Percentiles rank a stretch among this genome's conserved stretches.
These are phyloP conservation scores for Adansonia digitata DNA, from an alignment of 345 rosid genomes.

Conservation along the genomic window DNA sequence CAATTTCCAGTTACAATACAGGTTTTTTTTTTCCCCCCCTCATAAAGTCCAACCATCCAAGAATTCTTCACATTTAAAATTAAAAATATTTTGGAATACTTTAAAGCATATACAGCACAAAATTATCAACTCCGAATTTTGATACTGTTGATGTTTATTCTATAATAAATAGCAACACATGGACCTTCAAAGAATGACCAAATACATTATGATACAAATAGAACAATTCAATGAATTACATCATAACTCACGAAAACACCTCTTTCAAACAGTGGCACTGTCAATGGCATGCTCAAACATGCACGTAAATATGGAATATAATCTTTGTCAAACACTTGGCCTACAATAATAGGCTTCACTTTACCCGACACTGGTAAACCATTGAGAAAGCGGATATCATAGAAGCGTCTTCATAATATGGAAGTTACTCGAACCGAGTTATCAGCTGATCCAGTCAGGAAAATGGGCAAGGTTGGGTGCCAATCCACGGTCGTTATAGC, in stretches of 20 bases:
- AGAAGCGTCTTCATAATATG: constrained; percentile 18
- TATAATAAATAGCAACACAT: too few species aligned
- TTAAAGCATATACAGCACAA: not conserved
- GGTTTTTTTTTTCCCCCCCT: too few species aligned
- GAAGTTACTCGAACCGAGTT: constrained; percentile 63
- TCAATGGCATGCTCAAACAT: not conserved
- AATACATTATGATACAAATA: too few species aligned
- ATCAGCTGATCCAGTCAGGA: constrained; percentile 69
- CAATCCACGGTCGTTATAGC: constrained; percentile 65
- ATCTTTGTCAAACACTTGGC: not conserved
- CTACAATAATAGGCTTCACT: not conserved
- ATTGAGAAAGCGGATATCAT: not conserved
- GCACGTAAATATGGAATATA: not conserved
- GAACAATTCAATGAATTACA: constrained; percentile 6
- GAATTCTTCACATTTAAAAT: too few species aligned
- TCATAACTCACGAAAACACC: not conserved
- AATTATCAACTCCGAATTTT: not conserved
- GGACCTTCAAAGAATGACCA: not conserved
- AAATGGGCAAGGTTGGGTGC: constrained; percentile 68
- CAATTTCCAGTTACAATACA: too few species aligned
- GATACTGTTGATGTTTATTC: not conserved
- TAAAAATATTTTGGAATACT: too few species aligned
- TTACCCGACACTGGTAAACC: not conserved
- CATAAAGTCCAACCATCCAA: too few species aligned
- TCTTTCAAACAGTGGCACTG: not conserved